A percentile compares a stretch with the other conserved stretches of the same genome.
Evolutionary conservation across 441 rosid genomes (phyloP).

Genomic region (Pelargonium fulgidum): DNA sequence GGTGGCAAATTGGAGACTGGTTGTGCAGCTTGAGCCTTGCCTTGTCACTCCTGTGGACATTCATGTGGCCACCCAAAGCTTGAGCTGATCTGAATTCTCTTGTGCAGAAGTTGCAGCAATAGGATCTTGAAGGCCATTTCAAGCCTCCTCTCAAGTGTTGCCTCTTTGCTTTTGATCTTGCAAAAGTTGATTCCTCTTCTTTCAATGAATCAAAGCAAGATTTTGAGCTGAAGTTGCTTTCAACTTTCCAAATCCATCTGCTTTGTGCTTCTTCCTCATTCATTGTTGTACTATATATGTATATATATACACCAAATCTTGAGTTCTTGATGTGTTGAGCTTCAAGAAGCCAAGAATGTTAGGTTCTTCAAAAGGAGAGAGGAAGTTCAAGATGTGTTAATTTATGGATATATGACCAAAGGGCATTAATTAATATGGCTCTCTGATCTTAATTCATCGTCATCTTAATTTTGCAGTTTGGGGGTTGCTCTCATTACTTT

Average conservation of each 20-base stretch:
- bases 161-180: neutral
- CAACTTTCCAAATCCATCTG: neutral
- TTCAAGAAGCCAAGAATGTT: neutral
- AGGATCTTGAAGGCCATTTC: constrained; percentile 32
- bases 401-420: no score
- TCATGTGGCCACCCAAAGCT: constrained; percentile 54
- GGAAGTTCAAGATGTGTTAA: no score
- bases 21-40: constrained; percentile 21
- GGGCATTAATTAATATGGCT: no score
- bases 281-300: neutral
- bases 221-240: no score
- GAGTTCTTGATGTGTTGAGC: neutral
- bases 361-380: neutral
- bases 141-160: neutral
- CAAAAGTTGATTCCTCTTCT: neutral
- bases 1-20: neutral
- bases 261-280: neutral
- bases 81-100: constrained; percentile 64
- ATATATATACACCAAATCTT: neutral
- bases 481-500: neutral
- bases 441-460: no score
- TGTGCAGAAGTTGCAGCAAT: constrained; percentile 50
- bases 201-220: no score
- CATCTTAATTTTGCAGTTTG: no score
- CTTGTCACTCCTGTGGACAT: constrained; percentile 60